These are phyloP conservation scores for Daldinia concentrica DNA, from an alignment of 495 filamentous ascomycete species.

Conservation along the genomic window DNA sequence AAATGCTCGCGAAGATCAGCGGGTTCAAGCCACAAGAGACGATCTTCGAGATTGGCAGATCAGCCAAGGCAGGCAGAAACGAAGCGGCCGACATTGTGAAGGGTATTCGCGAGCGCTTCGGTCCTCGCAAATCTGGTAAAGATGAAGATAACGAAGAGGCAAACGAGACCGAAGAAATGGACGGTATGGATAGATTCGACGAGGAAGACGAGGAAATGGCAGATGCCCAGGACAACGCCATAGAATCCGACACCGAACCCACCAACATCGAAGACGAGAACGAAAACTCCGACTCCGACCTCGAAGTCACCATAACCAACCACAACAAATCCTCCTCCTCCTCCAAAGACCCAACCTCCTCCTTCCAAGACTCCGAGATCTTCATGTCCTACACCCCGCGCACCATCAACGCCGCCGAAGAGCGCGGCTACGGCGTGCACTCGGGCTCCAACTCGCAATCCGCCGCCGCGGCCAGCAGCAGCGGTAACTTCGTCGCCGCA, in stretches of 20 bases:
- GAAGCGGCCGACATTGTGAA: slow-evolving; percentile 86
- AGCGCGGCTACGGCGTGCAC: slow-evolving; percentile 90
- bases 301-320: slow-evolving; percentile 85
- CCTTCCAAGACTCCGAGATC: slow-evolving; percentile 83
- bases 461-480: slow-evolving; percentile 46
- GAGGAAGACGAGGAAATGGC: slow-evolving; percentile 47
- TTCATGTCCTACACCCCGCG: slow-evolving; percentile 96
- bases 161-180: slow-evolving; percentile 48
- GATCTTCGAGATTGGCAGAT: slow-evolving; percentile 88
- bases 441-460: slow-evolving; percentile 67
- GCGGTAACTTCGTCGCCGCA: slow-evolving; percentile 79
- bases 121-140: slow-evolving; percentile 51
- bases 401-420: slow-evolving; percentile 79
- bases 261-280: slow-evolving; percentile 57
- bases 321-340: slow-evolving; percentile 47
- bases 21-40: slow-evolving; percentile 90
- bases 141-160: slow-evolving; percentile 46
- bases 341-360: slow-evolving; percentile 50
- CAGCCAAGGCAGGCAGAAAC: slow-evolving; percentile 65
- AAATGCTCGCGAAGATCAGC: slow-evolving; percentile 86
- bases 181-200: slow-evolving; percentile 52
- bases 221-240: background rate
- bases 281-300: slow-evolving; percentile 73
- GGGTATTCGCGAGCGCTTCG: slow-evolving; percentile 68
- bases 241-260: slow-evolving; percentile 17